Base-by-base conservation (phyloP, 805 yeast genomes). In the Kluyveromyces siamensis region DNA sequence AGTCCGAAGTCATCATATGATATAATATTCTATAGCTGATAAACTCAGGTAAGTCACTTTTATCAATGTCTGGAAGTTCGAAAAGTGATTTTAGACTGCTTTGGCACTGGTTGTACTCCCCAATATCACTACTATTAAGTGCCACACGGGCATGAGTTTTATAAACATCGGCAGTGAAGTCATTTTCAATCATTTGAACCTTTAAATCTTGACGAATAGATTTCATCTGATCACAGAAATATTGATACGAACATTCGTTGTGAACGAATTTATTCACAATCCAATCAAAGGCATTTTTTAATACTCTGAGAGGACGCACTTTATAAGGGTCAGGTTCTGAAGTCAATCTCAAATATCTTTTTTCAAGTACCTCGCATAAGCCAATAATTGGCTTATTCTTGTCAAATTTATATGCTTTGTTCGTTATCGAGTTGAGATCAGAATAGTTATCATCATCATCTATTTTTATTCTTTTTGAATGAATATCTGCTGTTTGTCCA, bases 41-140 rank as follows among this genome's bases (percentile, higher is more conserved):
- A 58, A 87, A 87, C 60, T 90, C 96, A 43, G 73, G 69, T 54
- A 72, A 66, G 48, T 71, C 70, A 13, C 70, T 62, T 27, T 55
- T 59, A 33, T 55, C 56, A n/a, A 68, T 61, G 8, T 67, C 64
- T 6, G 70, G 69, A 21, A 58, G 56, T 27, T 71, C 76, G 60
- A 84, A 90, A 21, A 90, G 69, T 41, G 75, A 71, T 53, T 78
- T 78, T 45, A 93, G 68, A 57, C 88, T 87, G 14, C 95, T 80
- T 65, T 86, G 95, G 63, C 98, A 93, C 64, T 91, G 97, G 68
- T 93, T 93, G 64, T 86, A 89, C 65, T 93, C 98, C 9, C 97
- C 97, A 53, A 91, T 68, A 65, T 91, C 99, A 39, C 77, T 75
- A 60, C 84, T 82, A 55, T 81, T 84, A 37, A 91, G 74, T 0